Conservation (phyloP, 1,139 yeast genomes). For the Saccharomyces hybrid region DNA sequence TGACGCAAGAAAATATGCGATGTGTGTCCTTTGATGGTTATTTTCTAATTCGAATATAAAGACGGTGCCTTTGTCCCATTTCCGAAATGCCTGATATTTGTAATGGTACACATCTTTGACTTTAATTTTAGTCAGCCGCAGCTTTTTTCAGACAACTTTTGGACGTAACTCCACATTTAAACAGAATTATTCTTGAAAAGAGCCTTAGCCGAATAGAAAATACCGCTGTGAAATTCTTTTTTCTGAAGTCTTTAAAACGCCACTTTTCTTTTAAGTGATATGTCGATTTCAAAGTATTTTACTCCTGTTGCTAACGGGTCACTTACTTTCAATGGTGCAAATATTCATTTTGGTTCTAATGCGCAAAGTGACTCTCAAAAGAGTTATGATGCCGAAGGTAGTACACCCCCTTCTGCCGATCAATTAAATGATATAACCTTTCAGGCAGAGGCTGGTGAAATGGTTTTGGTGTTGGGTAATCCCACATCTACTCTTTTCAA, state of each 20-base stretch:
- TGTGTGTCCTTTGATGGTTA: not conserved
- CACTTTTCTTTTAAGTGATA: conserved; percentile 1
- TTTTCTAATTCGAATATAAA: not conserved
- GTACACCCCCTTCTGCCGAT: not conserved
- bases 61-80: not conserved
- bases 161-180: not conserved
- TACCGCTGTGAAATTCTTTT: not conserved
- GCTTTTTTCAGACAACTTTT: not conserved
- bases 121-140: not conserved
- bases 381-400: not conserved
- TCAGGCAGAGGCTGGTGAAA: conserved; percentile 28
- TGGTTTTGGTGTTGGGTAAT: conserved; percentile 23
- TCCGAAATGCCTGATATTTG: not conserved
- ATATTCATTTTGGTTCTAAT: conserved; percentile 9
- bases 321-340: conserved; percentile 21
- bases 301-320: conserved; percentile 22
- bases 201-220: not conserved
- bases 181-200: not conserved
- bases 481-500: conserved; percentile 22
- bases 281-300: conserved; percentile 23
- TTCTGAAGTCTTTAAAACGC: not conserved
- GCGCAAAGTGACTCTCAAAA: conserved; percentile 2
- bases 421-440: conserved; percentile 18
- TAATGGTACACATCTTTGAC: not conserved
- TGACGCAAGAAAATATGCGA: not conserved